A percentile compares a stretch with the other conserved stretches of the same genome.
These are phyloP conservation scores for Chenopodium quinoa DNA, from an alignment of 148 eudicot species.

Conservation along the genomic window DNA sequence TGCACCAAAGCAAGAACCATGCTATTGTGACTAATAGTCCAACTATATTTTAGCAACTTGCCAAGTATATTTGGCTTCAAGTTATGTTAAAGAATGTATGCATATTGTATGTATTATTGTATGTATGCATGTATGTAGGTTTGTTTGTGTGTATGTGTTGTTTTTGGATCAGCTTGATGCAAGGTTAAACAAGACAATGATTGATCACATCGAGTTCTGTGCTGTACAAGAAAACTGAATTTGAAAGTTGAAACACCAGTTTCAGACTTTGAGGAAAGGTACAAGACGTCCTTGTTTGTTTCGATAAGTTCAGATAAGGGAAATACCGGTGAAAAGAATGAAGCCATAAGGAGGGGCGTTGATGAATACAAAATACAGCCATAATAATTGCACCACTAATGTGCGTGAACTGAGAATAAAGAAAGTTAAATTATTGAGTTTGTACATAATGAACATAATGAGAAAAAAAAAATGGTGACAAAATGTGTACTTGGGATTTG, in stretches of 20 bases:
- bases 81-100: background rate
- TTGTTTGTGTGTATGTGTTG: background rate
- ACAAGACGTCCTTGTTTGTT: background rate
- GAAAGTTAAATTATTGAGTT: background rate
- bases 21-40: slow-evolving; percentile 12
- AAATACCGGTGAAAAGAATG: background rate
- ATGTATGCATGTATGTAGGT: background rate
- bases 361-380: background rate
- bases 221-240: background rate
- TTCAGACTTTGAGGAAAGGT: too few relatives aligned
- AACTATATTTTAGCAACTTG: slow-evolving; percentile 8
- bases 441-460: background rate
- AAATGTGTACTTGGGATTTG: background rate
- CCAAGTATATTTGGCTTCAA: slow-evolving; percentile 18
- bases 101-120: background rate
- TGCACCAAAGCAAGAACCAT: slow-evolving; percentile 13
- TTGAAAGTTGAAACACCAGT: background rate
- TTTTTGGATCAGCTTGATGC: slow-evolving; percentile 8
- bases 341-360: background rate
- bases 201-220: background rate
- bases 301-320: background rate
- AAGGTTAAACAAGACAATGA: background rate
- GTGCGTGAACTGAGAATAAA: background rate
- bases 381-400: background rate
- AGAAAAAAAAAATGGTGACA: background rate